Percentiles rank a stretch among this genome's conserved stretches.
These are phyloP conservation scores for Coemansia sp. DNA, from an alignment of 192 early-diverging fungal genomes.

Conservation along the genomic window DNA sequence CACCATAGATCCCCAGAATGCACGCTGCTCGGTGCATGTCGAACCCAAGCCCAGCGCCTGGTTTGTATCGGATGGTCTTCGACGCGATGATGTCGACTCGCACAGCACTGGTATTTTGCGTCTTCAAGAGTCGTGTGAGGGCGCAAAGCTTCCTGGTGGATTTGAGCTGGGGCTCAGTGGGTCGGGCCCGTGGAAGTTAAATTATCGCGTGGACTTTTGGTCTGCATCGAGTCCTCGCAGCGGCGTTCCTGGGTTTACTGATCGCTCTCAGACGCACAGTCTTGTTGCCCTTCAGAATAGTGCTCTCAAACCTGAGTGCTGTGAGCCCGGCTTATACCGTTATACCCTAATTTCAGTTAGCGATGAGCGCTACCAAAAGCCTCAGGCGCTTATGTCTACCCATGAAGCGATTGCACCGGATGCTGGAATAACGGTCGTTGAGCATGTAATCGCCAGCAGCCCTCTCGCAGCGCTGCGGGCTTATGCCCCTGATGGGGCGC, in stretches of 20 bases:
- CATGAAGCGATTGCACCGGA: constrained; percentile 5
- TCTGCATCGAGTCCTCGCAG: constrained; percentile 14
- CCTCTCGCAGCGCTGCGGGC: constrained; percentile 42
- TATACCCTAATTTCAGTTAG: constrained; percentile 37
- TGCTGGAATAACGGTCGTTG: constrained; percentile 23
- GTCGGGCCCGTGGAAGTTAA: constrained; percentile 43
- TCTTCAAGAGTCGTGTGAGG: constrained; percentile 27
- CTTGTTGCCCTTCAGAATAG: constrained; percentile 36
- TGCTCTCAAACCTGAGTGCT: constrained; percentile 33
- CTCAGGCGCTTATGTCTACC: constrained; percentile 20
- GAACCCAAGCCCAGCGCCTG: constrained; percentile 44
- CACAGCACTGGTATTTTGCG: constrained; percentile 15
- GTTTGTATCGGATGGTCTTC: constrained; percentile 31
- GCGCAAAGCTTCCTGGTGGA: constrained; percentile 5
- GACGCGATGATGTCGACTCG: neutral
- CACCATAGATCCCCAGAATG: constrained; percentile 21
- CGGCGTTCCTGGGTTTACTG: constrained; percentile 18
- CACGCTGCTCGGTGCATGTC: constrained; percentile 37
- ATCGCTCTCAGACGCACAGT: constrained; percentile 31
- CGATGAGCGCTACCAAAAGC: constrained; percentile 45
- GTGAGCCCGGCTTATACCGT: constrained; percentile 45
- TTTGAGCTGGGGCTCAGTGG: constrained; percentile 45
- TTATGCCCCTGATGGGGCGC: constrained; percentile 35
- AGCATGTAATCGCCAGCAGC: constrained; percentile 29
- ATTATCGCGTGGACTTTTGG: constrained; percentile 51